Evolutionary conservation across 2,329 filamentous ascomycete genomes (phyloP).

Genomic region (Ceratocystis destructans): DNA sequence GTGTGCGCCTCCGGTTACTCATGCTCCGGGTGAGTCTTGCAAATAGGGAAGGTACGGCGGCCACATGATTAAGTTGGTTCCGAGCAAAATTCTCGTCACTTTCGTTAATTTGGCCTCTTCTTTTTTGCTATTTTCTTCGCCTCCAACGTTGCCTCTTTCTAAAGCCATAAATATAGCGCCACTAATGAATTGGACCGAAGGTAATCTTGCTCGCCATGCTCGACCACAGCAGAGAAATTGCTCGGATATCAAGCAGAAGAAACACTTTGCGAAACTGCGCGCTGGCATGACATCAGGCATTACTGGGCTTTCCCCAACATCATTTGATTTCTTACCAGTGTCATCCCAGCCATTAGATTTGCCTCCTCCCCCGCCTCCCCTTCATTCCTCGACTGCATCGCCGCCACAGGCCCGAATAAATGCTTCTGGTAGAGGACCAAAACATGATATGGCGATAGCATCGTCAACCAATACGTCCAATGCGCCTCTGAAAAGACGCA

Average conservation of each 20-base stretch:
- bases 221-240: slow-evolving; percentile 26
- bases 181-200: slow-evolving; percentile 33
- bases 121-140: background rate
- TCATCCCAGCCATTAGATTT: background rate
- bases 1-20: background rate
- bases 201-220: slow-evolving; percentile 28
- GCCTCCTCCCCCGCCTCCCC: background rate
- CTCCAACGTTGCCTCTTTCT: background rate
- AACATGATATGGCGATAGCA: background rate
- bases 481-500: background rate
- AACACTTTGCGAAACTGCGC: slow-evolving; percentile 26
- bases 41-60: background rate
- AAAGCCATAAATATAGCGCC: background rate
- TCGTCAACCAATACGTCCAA: background rate
- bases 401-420: background rate
- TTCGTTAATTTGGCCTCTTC: background rate
- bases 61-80: background rate
- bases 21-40: background rate
- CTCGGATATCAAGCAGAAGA: slow-evolving; percentile 27
- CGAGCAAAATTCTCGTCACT: background rate
- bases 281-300: background rate
- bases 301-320: background rate
- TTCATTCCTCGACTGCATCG: background rate
- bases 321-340: slow-evolving; percentile 9
- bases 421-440: background rate